phyloP scores from a whole-genome alignment of 2,329 filamentous ascomycete species.

The Ascochyta fabae region DNA sequence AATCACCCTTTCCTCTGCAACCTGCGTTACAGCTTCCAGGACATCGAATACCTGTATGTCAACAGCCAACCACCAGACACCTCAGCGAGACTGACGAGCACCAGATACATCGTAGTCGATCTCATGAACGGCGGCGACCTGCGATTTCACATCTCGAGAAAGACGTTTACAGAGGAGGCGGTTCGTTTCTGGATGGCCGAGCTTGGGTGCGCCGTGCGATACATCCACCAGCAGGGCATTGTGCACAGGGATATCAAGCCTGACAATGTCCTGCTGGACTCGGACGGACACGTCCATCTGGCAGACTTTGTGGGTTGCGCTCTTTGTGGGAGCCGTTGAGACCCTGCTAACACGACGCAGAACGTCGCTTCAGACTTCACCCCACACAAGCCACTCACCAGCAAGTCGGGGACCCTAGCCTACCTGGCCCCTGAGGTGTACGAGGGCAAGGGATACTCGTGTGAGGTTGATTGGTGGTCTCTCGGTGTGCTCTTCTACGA shows the following conservation, averaged over 20 bases:
- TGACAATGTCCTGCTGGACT: slow-evolving; percentile 51
- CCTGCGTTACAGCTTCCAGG: slow-evolving; percentile 97
- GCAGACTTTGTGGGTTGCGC: slow-evolving; percentile 83
- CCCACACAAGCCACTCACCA: slow-evolving; percentile 81
- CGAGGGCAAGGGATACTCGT: slow-evolving; percentile 83
- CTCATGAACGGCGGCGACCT: slow-evolving; percentile 97
- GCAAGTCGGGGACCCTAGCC: slow-evolving; percentile 94
- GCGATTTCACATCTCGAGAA: slow-evolving; percentile 95
- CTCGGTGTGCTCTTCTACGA: slow-evolving; percentile 98
- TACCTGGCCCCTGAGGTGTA: slow-evolving; percentile 98
- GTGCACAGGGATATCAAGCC: slow-evolving; percentile 53
- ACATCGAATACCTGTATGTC: slow-evolving; percentile 89
- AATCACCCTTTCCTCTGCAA: slow-evolving; percentile 99
- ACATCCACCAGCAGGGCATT: slow-evolving; percentile 52
- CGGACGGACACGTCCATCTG: slow-evolving; percentile 79
- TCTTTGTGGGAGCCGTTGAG: too few species aligned
- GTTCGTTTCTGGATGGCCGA: slow-evolving; percentile 97
- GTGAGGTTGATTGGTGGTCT: slow-evolving; percentile 98
- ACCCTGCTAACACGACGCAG: slow-evolving; percentile 58
- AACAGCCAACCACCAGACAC: not conserved
- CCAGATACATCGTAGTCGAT: slow-evolving; percentile 84
- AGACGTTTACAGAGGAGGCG: slow-evolving; percentile 96
- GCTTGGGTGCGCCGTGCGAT: slow-evolving; percentile 83
- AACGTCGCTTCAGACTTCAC: slow-evolving; percentile 96
- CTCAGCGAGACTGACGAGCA: slow-evolving; percentile 6